Conservation (phyloP, 179 eudicot genomes). For the Beta corolliflora region DNA sequence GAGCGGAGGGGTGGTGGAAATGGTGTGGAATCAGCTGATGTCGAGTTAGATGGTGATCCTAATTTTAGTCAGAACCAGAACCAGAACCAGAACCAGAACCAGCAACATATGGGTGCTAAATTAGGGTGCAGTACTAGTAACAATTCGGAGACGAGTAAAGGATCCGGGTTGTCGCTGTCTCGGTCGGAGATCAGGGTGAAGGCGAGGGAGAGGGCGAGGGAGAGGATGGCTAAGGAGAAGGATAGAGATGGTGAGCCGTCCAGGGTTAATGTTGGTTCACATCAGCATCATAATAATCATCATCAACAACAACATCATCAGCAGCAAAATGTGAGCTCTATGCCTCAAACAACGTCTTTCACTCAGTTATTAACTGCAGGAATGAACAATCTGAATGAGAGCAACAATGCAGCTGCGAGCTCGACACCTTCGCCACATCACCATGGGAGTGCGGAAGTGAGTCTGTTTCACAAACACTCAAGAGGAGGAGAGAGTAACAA, state of each 20-base stretch:
- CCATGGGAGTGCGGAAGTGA: conserved; percentile 5
- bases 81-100: neutral
- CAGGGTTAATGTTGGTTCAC: conserved; percentile 11
- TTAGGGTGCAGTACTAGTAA: conserved; percentile 53
- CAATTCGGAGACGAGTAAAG: conserved; percentile 79
- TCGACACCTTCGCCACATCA: conserved; percentile 26
- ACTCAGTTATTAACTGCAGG: conserved; percentile 79
- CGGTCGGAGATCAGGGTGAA: conserved; percentile 65
- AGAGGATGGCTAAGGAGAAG: conserved; percentile 67
- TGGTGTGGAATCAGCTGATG: conserved; percentile 33
- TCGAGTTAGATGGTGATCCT: conserved; percentile 21
- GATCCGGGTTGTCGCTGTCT: conserved; percentile 70
- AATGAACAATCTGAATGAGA: conserved; percentile 32
- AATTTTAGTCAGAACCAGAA: conserved; percentile 20
- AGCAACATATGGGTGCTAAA: conserved; percentile 2
- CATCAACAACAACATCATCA: neutral
- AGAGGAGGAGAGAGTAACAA: neutral
- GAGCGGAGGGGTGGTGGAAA: conserved; percentile 30
- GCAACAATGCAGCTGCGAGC: conserved; percentile 15
- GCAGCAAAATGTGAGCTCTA: conserved; percentile 28
- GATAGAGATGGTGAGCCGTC: conserved; percentile 45
- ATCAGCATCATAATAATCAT: neutral
- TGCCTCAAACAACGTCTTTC: conserved; percentile 60
- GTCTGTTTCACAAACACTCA: conserved; percentile 20
- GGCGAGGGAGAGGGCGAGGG: conserved; percentile 81